Evolutionary conservation across 1,284 basidiomycete species (phyloP).

Genomic region (Exobasidium cylindrosporum): DNA sequence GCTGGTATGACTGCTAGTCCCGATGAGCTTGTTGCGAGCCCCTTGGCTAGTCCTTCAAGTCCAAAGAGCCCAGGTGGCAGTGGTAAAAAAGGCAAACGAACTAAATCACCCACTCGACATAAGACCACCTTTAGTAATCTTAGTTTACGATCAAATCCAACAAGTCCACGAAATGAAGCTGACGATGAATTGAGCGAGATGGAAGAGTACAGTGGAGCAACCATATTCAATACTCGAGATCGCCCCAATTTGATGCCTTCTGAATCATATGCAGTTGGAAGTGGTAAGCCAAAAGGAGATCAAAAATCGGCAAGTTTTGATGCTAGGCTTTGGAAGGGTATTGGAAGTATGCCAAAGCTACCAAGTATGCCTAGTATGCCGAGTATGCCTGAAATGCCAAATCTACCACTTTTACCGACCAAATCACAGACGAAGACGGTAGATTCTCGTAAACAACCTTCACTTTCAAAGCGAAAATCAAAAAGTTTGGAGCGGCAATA

Average conservation of each 20-base stretch:
- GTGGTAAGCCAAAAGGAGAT: not conserved
- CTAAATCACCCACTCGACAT: not conserved
- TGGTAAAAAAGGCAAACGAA: not conserved
- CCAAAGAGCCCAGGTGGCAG: not conserved
- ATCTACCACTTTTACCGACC: not conserved
- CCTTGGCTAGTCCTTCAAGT: too few relatives aligned
- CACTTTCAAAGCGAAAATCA: too few relatives aligned
- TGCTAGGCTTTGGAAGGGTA: not conserved
- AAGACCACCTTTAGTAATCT: too few relatives aligned
- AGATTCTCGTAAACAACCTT: not conserved
- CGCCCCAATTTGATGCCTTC: not conserved
- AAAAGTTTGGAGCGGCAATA: not conserved
- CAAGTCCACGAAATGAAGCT: not conserved
- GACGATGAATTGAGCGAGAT: not conserved
- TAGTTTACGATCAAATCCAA: not conserved
- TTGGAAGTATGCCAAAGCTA: not conserved
- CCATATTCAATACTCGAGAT: conserved; percentile 2
- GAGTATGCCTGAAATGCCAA: not conserved
- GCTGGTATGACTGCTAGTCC: too few relatives aligned
- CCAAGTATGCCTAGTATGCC: not conserved
- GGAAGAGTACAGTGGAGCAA: not conserved
- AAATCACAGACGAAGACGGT: not conserved
- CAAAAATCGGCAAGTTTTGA: not conserved
- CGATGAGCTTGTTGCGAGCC: too few relatives aligned
- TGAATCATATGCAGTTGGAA: conserved; percentile 2